phyloP scores from a whole-genome alignment of 2,329 filamentous ascomycete genomes.

The Fusarium phyllophilum region DNA sequence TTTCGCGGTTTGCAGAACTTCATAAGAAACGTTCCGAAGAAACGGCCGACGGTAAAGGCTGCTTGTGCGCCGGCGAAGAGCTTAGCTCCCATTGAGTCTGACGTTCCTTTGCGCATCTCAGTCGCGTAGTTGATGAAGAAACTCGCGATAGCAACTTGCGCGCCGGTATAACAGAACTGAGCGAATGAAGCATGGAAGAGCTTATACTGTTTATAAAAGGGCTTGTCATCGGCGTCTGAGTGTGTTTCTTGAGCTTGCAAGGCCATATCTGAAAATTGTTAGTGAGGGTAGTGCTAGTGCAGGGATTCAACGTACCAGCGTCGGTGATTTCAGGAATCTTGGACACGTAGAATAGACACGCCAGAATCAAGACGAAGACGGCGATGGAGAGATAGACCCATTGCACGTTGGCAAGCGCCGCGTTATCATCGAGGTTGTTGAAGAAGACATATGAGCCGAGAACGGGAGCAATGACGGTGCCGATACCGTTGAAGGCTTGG shows the following conservation, averaged over 20 bases:
- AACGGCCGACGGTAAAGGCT: slow-evolving; percentile 77
- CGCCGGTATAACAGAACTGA: slow-evolving; percentile 82
- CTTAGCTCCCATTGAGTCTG: slow-evolving; percentile 65
- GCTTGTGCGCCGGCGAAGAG: slow-evolving; percentile 80
- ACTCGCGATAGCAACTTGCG: slow-evolving; percentile 72
- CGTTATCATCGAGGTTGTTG: slow-evolving; percentile 65
- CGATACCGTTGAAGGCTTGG: slow-evolving; percentile 81
- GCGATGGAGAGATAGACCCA: slow-evolving; percentile 82
- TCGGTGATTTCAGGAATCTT: slow-evolving; percentile 77
- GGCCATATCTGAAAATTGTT: slow-evolving; percentile 65
- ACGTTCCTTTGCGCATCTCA: slow-evolving; percentile 65
- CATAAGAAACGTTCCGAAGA: slow-evolving; percentile 75
- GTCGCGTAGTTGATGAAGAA: slow-evolving; percentile 81
- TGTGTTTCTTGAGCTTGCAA: slow-evolving; percentile 66
- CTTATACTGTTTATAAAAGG: slow-evolving; percentile 76
- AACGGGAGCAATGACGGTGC: slow-evolving; percentile 76
- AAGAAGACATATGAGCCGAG: slow-evolving; percentile 81
- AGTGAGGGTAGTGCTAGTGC: background rate
- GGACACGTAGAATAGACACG: slow-evolving; percentile 72
- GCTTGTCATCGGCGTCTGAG: slow-evolving; percentile 66
- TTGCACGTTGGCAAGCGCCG: slow-evolving; percentile 73
- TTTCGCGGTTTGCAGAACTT: slow-evolving; percentile 71
- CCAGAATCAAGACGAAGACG: slow-evolving; percentile 74
- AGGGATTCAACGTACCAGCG: slow-evolving; percentile 45
- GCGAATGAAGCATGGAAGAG: slow-evolving; percentile 80